Evolutionary conservation across 768 basidiomycete species (phyloP).

Genomic region (Chalciporus sphaerocephalus): DNA sequence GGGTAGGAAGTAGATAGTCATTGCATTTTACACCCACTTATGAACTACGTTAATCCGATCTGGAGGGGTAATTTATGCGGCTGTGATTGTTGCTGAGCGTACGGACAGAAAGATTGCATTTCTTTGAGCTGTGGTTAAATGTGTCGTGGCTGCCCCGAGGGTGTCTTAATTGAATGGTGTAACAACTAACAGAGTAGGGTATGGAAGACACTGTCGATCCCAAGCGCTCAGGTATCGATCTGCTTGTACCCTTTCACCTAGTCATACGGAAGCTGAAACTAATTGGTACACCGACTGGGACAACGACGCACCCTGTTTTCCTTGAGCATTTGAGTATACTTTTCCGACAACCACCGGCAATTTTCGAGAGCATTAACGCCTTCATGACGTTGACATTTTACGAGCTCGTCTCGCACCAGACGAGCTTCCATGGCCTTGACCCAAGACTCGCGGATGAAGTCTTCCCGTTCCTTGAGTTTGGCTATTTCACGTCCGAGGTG

Average conservation of each 20-base stretch:
- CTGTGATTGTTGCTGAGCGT: conserved; percentile 1
- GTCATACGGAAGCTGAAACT: neutral
- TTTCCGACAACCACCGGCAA: conserved; percentile 81
- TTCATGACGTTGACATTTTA: conserved; percentile 85
- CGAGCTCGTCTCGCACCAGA: conserved; percentile 81
- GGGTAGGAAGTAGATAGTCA: conserved; percentile 47
- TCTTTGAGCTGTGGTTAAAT: neutral
- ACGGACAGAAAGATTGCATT: neutral
- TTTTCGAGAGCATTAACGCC: conserved; percentile 90
- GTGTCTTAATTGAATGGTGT: neutral
- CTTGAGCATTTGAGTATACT: conserved; percentile 73
- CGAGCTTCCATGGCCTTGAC: conserved; percentile 90
- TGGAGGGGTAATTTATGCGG: neutral
- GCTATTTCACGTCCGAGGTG: conserved; percentile 35
- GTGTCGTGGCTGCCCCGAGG: neutral
- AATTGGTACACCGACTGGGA: conserved; percentile 1
- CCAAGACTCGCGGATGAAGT: conserved; percentile 87
- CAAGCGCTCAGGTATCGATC: conserved; percentile 47
- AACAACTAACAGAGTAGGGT: neutral
- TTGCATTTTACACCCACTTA: neutral
- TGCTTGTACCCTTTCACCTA: conserved; percentile 85
- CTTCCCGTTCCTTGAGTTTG: conserved; percentile 64
- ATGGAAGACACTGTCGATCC: neutral
- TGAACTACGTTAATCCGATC: neutral
- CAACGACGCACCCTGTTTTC: conserved; percentile 65